Base-by-base conservation (phyloP, 2,329 filamentous ascomycete genomes). In the Tympanopsis confertula region DNA sequence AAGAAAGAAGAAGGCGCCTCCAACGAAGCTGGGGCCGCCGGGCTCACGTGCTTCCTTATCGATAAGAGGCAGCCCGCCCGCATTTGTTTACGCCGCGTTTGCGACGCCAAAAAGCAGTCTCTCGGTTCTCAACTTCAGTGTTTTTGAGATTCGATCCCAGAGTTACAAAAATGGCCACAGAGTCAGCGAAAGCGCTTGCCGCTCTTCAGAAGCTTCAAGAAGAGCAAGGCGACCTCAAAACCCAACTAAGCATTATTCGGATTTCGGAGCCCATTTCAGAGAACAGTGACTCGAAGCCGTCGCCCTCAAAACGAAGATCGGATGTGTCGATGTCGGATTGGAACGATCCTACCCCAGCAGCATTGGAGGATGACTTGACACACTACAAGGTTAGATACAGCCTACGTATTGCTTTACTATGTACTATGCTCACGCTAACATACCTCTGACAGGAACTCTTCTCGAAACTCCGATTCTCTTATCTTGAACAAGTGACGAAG, bases 401-500 rank as follows among this genome's bases (percentile, higher is more conserved):
- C 17, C 10, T 33, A 17, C 17, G n/a, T n/a, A n/a, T 13, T 33
- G 12, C 10, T 17, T 7, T 33, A 15, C 12, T 15, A 10, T 33
- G 30, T 33, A 33, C 15, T 10, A 33, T 26, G 7, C n/a, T 7
- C 7, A 26, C 7, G 22, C 22, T 26, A n/a, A 26, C n/a, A 26
- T 7, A n/a, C 22, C 7, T 26, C 22, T 26, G 7, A 33, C 12
- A 33, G 30, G 30, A 33, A 18, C 30, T 33, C 30, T 33, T 33
- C 17, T 33, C 30, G 10, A 33, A 33, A 17, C 17, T 33, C 7
- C 30, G 30, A 10, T 33, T 33, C 15, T 33, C 30, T 15, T 33
- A 33, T 33, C 10, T 33, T 15, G 30, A 33, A 18, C 30, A 33
- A 33, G 30, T 33, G 7, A 33, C 30, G 15, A 33, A 33, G 17